These are phyloP conservation scores for Volvox carteri DNA, from an alignment of 163 green algal species.

Conservation along the genomic window DNA sequence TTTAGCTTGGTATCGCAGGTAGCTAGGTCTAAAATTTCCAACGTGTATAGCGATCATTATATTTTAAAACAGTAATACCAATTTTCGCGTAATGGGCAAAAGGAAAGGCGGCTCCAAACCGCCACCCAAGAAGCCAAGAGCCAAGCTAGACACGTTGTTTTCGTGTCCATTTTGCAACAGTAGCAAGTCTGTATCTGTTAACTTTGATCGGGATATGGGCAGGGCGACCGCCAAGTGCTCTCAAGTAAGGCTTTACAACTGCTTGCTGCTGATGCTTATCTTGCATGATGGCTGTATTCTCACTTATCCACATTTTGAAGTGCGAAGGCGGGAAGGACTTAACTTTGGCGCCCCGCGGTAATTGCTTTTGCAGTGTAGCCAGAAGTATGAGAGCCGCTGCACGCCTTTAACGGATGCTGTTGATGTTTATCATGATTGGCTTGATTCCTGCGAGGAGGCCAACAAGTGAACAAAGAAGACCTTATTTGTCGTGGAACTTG, in stretches of 20 bases:
- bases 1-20: neutral
- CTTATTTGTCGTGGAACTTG: no score
- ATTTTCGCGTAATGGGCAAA: slow-evolving; percentile 59
- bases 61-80: neutral
- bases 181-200: slow-evolving; percentile 72
- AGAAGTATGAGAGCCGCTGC: slow-evolving; percentile 59
- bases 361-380: slow-evolving; percentile 51
- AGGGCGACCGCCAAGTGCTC: slow-evolving; percentile 48
- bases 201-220: slow-evolving; percentile 62
- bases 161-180: slow-evolving; percentile 75
- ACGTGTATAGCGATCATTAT: no score
- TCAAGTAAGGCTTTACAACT: neutral
- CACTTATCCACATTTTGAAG: neutral
- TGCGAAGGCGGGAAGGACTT: neutral
- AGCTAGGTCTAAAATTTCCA: no score
- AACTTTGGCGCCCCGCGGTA: neutral
- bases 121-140: slow-evolving; percentile 57
- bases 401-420: slow-evolving; percentile 67
- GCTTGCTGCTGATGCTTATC: no score
- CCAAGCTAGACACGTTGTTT: slow-evolving; percentile 68
- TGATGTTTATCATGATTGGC: slow-evolving; percentile 63
- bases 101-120: slow-evolving; percentile 58
- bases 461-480: slow-evolving; percentile 39
- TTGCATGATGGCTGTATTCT: no score
- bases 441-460: slow-evolving; percentile 60